Evolutionary conservation across 1,284 basidiomycete species (phyloP).

Genomic region (Pseudozyma sp.): DNA sequence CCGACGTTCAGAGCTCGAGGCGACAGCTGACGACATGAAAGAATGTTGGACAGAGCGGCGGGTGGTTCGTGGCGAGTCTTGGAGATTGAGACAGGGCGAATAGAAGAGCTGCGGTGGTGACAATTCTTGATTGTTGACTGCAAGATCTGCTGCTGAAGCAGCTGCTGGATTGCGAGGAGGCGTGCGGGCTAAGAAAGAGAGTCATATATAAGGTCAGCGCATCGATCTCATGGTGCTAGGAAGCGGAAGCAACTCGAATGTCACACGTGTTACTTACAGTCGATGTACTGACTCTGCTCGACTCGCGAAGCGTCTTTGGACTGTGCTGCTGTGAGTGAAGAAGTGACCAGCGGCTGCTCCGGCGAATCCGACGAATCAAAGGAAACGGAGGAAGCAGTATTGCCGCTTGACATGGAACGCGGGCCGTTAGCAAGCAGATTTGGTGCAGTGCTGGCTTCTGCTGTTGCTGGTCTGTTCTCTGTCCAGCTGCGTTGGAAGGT

Average conservation of each 20-base stretch:
- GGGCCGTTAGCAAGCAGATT: neutral
- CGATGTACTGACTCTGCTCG: constrained; percentile 1
- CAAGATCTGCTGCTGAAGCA: neutral
- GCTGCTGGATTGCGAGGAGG: constrained; percentile 6
- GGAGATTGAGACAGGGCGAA: constrained; percentile 21
- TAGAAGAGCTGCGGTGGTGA: constrained; percentile 27
- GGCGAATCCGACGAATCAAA: constrained; percentile 11
- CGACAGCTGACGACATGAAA: constrained; percentile 1
- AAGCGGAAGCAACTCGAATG: neutral
- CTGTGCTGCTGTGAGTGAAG: neutral
- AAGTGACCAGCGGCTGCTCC: constrained; percentile 10
- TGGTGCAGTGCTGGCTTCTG: neutral
- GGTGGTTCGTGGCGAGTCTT: constrained; percentile 13
- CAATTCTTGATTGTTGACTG: constrained; percentile 1
- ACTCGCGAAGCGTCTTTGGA: neutral
- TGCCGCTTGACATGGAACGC: constrained; percentile 14
- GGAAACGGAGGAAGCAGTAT: constrained; percentile 15
- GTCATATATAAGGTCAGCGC: neutral
- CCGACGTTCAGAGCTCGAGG: constrained; percentile 5
- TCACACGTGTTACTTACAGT: constrained; percentile 11
- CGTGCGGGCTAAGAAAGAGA: neutral
- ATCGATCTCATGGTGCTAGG: neutral
- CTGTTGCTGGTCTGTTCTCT: neutral
- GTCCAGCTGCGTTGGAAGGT: constrained; percentile 21
- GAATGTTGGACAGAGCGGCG: constrained; percentile 3